Evolutionary conservation across 768 basidiomycete species (phyloP).

Genomic region (Calocybe cyanea): DNA sequence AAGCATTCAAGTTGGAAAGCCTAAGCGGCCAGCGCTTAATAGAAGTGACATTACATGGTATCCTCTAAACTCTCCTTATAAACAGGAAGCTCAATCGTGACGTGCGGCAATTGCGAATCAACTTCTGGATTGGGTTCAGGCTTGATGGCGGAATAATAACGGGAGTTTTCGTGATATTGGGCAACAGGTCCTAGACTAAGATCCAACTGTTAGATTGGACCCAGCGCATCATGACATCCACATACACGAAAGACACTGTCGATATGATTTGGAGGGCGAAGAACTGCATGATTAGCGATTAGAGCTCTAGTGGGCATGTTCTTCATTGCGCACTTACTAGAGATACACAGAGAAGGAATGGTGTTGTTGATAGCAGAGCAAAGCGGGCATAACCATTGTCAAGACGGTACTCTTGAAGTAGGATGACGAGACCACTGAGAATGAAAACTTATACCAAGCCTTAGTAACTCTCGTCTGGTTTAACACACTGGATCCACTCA

Average conservation of each 20-base stretch:
- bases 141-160: conserved; percentile 71
- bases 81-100: conserved; percentile 81
- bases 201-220: conserved; percentile 1
- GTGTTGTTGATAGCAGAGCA: conserved; percentile 57
- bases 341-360: conserved; percentile 74
- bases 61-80: conserved; percentile 84
- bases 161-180: conserved; percentile 81
- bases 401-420: conserved; percentile 64
- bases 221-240: not conserved
- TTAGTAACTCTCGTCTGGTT: too few relatives aligned
- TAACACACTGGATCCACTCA: conserved; percentile 37
- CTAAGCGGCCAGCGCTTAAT: not conserved
- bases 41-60: conserved; percentile 73
- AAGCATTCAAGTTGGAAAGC: conserved; percentile 12
- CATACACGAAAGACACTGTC: conserved; percentile 65
- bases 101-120: conserved; percentile 64
- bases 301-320: not conserved
- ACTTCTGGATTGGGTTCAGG: conserved; percentile 61
- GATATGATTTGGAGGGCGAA: conserved; percentile 67
- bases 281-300: conserved; percentile 43
- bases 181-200: conserved; percentile 77
- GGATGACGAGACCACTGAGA: conserved; percentile 50
- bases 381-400: conserved; percentile 66
- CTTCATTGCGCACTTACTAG: conserved; percentile 41
- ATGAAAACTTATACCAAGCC: conserved; percentile 53